These are phyloP conservation scores for Podochytrium sp. DNA, from an alignment of 192 early-diverging fungal genomes.

Conservation along the genomic window DNA sequence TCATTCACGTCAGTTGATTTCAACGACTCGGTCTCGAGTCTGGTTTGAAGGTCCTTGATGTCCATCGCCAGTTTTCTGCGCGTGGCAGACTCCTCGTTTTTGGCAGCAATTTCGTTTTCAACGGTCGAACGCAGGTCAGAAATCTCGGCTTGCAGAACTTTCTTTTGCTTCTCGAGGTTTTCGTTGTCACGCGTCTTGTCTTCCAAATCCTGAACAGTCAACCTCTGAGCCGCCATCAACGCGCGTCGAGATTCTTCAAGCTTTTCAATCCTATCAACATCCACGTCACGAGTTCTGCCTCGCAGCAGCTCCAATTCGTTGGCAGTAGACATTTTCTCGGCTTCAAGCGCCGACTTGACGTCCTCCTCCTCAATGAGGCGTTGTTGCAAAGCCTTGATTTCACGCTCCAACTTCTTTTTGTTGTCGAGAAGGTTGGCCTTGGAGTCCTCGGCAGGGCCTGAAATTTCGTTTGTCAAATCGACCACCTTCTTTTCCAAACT, in stretches of 20 bases:
- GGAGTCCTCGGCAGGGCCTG: constrained; percentile 66
- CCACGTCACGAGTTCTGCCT: constrained; percentile 64
- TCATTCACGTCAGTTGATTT: constrained; percentile 66
- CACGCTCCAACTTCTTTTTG: constrained; percentile 65
- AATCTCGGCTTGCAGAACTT: constrained; percentile 62
- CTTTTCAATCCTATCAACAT: constrained; percentile 69
- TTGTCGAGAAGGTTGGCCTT: constrained; percentile 64
- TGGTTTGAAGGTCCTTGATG: constrained; percentile 63
- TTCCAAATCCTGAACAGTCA: constrained; percentile 78
- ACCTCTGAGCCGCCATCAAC: constrained; percentile 74
- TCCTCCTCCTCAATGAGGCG: constrained; percentile 62
- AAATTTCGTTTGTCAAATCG: constrained; percentile 70
- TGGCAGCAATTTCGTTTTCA: constrained; percentile 67
- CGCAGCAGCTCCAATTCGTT: constrained; percentile 62
- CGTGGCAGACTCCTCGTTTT: constrained; percentile 64
- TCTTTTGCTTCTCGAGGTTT: constrained; percentile 67
- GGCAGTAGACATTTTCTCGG: constrained; percentile 46
- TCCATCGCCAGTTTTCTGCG: constrained; percentile 61
- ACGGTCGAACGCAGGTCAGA: constrained; percentile 65
- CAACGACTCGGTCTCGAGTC: constrained; percentile 63
- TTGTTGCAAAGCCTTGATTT: constrained; percentile 56
- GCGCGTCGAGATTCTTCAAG: constrained; percentile 83
- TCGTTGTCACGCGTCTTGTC: constrained; percentile 74
- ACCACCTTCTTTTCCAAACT: constrained; percentile 70
- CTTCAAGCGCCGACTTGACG: constrained; percentile 56